Evolutionary conservation across 306 rosid genomes (phyloP).

Genomic region (Trifolium subterraneum): DNA sequence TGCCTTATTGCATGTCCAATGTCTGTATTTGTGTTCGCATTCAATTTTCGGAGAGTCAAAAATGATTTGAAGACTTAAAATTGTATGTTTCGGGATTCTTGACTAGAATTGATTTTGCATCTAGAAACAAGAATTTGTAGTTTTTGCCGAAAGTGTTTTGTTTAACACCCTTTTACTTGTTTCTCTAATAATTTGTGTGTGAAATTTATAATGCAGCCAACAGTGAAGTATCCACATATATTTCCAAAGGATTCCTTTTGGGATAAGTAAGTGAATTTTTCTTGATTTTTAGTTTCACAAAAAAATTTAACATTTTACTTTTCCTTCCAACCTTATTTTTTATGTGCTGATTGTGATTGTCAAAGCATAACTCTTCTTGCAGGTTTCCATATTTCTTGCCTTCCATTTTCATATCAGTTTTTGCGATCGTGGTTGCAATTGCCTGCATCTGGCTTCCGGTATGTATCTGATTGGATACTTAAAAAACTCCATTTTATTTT

Average conservation of each 20-base stretch:
- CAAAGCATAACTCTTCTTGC: slow-evolving; percentile 27
- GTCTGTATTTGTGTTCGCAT: no score
- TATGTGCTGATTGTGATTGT: neutral
- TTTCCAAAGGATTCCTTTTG: slow-evolving; percentile 70
- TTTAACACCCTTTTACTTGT: slow-evolving; percentile 1
- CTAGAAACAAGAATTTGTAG: no score
- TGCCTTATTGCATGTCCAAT: neutral
- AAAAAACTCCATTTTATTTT: neutral
- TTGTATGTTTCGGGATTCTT: neutral
- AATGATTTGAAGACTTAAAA: no score
- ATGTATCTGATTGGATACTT: slow-evolving; percentile 4
- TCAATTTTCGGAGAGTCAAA: no score
- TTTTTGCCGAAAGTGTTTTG: neutral
- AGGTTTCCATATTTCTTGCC: slow-evolving; percentile 61
- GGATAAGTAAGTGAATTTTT: slow-evolving; percentile 62
- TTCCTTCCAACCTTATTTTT: neutral
- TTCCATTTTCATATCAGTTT: slow-evolving; percentile 41
- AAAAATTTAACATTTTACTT: neutral
- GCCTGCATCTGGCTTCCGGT: slow-evolving; percentile 60
- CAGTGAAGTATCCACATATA: slow-evolving; percentile 66
- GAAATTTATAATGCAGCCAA: slow-evolving; percentile 60
- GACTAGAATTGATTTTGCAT: no score
- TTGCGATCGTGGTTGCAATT: slow-evolving; percentile 40
- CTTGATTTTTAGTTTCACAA: neutral
- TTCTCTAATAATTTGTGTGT: neutral